phyloP scores from a whole-genome alignment of 1,284 basidiomycete species.

The Pterula multifida region DNA sequence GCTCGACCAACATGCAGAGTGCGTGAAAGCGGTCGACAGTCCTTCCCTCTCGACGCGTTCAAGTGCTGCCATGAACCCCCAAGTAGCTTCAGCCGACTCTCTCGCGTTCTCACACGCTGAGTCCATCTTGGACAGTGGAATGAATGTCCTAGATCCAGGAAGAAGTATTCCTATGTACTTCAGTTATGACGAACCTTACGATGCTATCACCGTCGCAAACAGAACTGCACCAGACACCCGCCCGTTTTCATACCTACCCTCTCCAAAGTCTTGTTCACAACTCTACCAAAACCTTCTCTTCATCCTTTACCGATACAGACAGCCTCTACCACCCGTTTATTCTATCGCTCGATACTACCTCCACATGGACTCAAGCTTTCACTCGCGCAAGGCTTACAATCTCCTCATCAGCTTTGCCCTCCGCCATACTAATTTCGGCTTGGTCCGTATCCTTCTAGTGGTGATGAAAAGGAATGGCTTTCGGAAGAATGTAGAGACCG shows the following conservation, averaged over 20 bases:
- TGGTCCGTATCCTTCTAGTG: slow-evolving; percentile 25
- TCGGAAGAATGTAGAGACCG: slow-evolving; percentile 28
- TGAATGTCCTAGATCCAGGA: neutral
- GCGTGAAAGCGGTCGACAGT: neutral
- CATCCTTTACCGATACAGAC: slow-evolving; percentile 6
- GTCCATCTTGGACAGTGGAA: neutral
- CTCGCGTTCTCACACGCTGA: neutral
- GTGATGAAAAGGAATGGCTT: slow-evolving; percentile 28
- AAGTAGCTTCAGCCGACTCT: neutral
- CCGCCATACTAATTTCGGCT: slow-evolving; percentile 29
- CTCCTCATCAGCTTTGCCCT: slow-evolving; percentile 35
- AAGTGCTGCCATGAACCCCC: neutral
- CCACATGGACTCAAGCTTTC: slow-evolving; percentile 26
- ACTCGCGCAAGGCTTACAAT: slow-evolving; percentile 41
- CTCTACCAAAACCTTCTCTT: slow-evolving; percentile 1
- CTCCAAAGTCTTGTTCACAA: slow-evolving; percentile 7
- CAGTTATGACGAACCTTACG: neutral
- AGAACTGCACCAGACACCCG: slow-evolving; percentile 7
- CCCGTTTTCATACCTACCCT: slow-evolving; percentile 12
- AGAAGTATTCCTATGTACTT: neutral
- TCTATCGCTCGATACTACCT: slow-evolving; percentile 37
- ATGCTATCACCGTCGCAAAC: neutral
- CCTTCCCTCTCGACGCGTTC: neutral
- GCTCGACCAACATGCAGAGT: neutral
- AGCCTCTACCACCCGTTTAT: slow-evolving; percentile 20